These are phyloP conservation scores for Leucocoprinus birnbaumii DNA, from an alignment of 768 basidiomycete species.

Conservation along the genomic window DNA sequence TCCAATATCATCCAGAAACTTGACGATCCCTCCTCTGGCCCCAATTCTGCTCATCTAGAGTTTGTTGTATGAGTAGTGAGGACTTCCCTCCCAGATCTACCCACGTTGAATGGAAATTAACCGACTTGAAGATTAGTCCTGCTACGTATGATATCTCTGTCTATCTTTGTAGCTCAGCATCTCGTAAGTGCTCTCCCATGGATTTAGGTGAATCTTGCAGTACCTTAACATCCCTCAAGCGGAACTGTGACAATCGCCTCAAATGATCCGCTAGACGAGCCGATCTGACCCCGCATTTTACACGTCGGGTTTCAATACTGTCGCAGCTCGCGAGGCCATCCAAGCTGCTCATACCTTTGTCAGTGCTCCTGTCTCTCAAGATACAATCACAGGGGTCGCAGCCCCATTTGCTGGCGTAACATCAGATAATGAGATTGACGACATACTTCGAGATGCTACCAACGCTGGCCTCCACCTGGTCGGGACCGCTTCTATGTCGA, in stretches of 20 bases:
- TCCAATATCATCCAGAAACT: constrained; percentile 5
- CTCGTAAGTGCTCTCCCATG: constrained; percentile 18
- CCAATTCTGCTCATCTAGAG: constrained; percentile 12
- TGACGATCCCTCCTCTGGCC: constrained; percentile 12
- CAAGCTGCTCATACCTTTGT: constrained; percentile 9
- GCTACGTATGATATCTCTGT: constrained; percentile 17
- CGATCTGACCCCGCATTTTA: constrained; percentile 7
- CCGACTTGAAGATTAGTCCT: constrained; percentile 13
- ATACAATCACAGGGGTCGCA: neutral
- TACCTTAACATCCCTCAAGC: too few relatives aligned
- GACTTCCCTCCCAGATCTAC: neutral
- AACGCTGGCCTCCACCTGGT: constrained; percentile 25
- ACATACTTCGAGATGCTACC: constrained; percentile 17
- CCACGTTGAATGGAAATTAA: neutral
- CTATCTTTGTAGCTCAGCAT: constrained; percentile 23
- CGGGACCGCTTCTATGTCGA: constrained; percentile 30
- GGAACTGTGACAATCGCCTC: constrained; percentile 7
- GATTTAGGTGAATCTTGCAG: constrained; percentile 6
- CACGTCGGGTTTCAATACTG: constrained; percentile 8
- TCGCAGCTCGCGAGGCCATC: constrained; percentile 5
- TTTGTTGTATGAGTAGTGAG: constrained; percentile 3
- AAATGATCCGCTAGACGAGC: constrained; percentile 3
- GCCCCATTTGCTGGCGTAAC: constrained; percentile 6
- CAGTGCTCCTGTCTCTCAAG: constrained; percentile 7
- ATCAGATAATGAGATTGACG: constrained; percentile 1